phyloP scores from a whole-genome alignment of 345 rosid species.

The Camelina hispida region DNA sequence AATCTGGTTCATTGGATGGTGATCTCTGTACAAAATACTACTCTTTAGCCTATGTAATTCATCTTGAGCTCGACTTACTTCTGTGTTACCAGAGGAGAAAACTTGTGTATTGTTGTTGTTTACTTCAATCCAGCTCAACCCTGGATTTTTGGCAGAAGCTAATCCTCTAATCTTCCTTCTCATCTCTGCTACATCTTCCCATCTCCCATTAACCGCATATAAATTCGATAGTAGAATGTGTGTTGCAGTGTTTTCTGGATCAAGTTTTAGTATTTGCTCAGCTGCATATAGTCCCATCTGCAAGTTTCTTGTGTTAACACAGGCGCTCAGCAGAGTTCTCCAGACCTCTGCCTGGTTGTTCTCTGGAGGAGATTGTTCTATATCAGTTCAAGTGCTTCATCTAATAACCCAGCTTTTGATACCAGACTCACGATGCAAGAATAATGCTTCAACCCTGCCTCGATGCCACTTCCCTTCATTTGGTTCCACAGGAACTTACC shows the following conservation, averaged over 20 bases:
- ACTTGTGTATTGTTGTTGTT: constrained; percentile 54
- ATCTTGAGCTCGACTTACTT: constrained; percentile 48
- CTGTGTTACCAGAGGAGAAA: constrained; percentile 63
- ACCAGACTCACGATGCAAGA: constrained; percentile 84
- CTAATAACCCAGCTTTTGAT: constrained; percentile 73
- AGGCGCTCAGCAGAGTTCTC: constrained; percentile 82
- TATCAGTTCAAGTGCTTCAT: constrained; percentile 68
- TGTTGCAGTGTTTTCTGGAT: constrained; percentile 66
- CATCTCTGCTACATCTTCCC: constrained; percentile 69
- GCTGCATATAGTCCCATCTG: constrained; percentile 65
- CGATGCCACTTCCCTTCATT: constrained; percentile 56
- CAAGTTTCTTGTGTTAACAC: constrained; percentile 61
- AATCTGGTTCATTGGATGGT: constrained; percentile 31
- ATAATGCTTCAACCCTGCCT: constrained; percentile 74
- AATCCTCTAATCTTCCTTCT: constrained; percentile 69
- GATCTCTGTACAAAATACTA: constrained; percentile 54
- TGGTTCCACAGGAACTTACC: constrained; percentile 72
- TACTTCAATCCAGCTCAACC: constrained; percentile 82
- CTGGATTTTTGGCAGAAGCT: constrained; percentile 66
- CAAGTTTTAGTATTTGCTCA: constrained; percentile 57
- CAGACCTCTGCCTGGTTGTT: constrained; percentile 62
- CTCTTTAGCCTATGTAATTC: constrained; percentile 53
- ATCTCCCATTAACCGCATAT: constrained; percentile 67
- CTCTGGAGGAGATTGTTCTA: constrained; percentile 47
- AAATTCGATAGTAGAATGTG: constrained; percentile 71